Conservation (phyloP, 352 stramenopile species). For the Globisporangium uncinulatum region DNA sequence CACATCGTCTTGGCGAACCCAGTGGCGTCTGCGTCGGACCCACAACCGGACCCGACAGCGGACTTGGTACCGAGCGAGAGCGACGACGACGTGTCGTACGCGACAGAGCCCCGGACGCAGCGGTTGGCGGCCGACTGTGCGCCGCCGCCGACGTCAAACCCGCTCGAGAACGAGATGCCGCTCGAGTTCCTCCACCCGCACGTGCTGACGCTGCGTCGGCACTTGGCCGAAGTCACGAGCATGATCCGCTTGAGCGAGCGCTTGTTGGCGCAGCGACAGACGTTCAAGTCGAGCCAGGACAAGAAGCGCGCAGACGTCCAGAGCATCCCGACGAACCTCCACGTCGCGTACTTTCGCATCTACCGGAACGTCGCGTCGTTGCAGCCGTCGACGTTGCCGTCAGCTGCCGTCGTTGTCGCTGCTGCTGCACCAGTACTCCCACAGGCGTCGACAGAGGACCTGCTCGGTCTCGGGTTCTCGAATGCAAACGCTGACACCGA, state of each 20-base stretch:
- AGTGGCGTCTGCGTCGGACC: conserved; percentile 9
- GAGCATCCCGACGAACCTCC: conserved; percentile 77
- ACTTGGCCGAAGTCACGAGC: conserved; percentile 50
- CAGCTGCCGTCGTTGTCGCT: not conserved
- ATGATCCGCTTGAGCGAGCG: conserved; percentile 66
- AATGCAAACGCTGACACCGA: conserved; percentile 5
- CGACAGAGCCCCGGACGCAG: conserved; percentile 19
- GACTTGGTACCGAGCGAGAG: conserved; percentile 13
- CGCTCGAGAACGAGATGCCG: conserved; percentile 61
- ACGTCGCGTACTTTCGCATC: conserved; percentile 83
- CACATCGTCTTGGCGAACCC: conserved; percentile 68
- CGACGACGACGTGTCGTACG: not conserved
- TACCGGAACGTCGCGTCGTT: conserved; percentile 43
- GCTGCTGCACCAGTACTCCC: conserved; percentile 9
- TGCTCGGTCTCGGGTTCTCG: conserved; percentile 37
- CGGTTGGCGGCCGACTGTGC: conserved; percentile 35
- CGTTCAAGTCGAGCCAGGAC: conserved; percentile 80
- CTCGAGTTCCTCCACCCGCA: conserved; percentile 70
- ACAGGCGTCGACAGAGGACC: conserved; percentile 43
- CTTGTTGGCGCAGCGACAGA: conserved; percentile 63
- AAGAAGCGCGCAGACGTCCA: conserved; percentile 81
- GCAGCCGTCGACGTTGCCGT: conserved; percentile 2
- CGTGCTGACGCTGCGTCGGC: conserved; percentile 59
- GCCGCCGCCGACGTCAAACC: conserved; percentile 26
- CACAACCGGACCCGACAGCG: not conserved